These are phyloP conservation scores for Chamaenerion angustifolium DNA, from an alignment of 345 rosid genomes.

Conservation along the genomic window DNA sequence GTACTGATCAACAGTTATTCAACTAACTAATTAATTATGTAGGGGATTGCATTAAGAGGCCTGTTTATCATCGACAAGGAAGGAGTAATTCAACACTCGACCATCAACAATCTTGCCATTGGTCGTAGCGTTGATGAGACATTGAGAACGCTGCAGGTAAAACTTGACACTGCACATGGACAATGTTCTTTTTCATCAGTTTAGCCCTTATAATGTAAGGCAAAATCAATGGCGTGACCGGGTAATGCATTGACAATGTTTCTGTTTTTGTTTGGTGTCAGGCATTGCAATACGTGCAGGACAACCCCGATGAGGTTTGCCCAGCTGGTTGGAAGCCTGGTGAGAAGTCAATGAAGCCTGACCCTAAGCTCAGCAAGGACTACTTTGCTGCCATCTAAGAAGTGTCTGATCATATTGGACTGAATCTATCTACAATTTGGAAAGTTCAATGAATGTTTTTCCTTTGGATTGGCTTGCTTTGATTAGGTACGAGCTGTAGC, in stretches of 20 bases:
- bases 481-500: no score
- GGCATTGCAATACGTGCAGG: conserved; percentile 94
- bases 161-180: not conserved
- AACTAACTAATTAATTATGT: conserved; percentile 1
- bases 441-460: not conserved
- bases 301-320: conserved; percentile 96
- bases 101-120: conserved; percentile 93
- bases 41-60: conserved; percentile 95
- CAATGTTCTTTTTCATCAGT: no score
- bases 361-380: conserved; percentile 91
- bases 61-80: conserved; percentile 95
- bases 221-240: no score
- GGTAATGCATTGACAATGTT: no score
- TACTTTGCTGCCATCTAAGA: conserved; percentile 37
- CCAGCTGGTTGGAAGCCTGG: conserved; percentile 99
- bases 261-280: conserved; percentile 13
- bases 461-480: no score
- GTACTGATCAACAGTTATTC: no score
- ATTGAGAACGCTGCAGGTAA: conserved; percentile 90
- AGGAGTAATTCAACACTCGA: conserved; percentile 91
- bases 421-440: no score
- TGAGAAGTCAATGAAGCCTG: conserved; percentile 94
- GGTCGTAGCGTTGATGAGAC: conserved; percentile 98
- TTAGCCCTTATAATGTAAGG: no score
- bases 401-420: no score